Percentiles rank a stretch among this genome's conserved stretches.
Evolutionary conservation across 805 yeast genomes (phyloP).

Genomic region (Grigorovia jiainica): DNA sequence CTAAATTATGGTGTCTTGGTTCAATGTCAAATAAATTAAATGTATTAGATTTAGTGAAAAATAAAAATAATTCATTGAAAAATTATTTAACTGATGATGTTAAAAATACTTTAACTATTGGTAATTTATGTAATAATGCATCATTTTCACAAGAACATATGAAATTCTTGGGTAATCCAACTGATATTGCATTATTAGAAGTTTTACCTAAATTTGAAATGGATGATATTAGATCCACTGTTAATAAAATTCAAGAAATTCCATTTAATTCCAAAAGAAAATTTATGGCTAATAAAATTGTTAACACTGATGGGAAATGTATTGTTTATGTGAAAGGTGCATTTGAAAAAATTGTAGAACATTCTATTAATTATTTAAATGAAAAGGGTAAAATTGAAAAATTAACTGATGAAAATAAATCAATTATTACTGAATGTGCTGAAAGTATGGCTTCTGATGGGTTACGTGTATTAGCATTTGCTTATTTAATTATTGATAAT

Average conservation of each 20-base stretch:
- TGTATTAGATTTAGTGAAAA: constrained; percentile 36
- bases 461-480: constrained; percentile 76
- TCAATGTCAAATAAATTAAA: constrained; percentile 34
- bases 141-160: constrained; percentile 58
- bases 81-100: constrained; percentile 47
- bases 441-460: constrained; percentile 70
- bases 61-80: constrained; percentile 31
- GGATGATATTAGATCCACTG: constrained; percentile 55
- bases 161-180: constrained; percentile 81
- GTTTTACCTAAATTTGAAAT: constrained; percentile 59
- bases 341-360: constrained; percentile 56
- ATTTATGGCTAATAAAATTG: constrained; percentile 75
- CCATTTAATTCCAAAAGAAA: constrained; percentile 82
- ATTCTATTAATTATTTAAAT: constrained; percentile 51
- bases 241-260: constrained; percentile 54
- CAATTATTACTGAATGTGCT: constrained; percentile 47
- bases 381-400: constrained; percentile 52
- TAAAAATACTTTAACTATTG: constrained; percentile 47
- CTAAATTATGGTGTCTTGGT: constrained; percentile 71
- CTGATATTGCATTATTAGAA: constrained; percentile 86
- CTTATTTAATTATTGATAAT: constrained; percentile 36
- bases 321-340: constrained; percentile 85
- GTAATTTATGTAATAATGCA: constrained; percentile 69
- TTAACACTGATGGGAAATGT: constrained; percentile 48
- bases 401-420: constrained; percentile 41